These are phyloP conservation scores for Dacryopinax primogenitus DNA, from an alignment of 768 basidiomycete species.

Conservation along the genomic window DNA sequence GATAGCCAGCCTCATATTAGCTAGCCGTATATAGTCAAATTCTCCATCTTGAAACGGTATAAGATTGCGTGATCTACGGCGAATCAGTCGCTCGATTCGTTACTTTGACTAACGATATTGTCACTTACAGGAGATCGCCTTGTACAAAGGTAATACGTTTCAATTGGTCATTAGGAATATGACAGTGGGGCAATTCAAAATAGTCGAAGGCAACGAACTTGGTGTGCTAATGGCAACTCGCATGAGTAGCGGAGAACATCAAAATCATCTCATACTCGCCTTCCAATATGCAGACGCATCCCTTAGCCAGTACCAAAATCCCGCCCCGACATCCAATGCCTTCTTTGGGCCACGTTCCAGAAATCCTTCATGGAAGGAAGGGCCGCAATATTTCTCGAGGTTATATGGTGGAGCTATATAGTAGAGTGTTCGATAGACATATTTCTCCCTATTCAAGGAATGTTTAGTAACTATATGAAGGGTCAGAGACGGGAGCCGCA, in stretches of 20 bases:
- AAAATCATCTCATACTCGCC: background rate
- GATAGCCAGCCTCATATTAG: slow-evolving; percentile 50
- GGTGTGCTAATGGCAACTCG: background rate
- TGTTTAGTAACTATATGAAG: background rate
- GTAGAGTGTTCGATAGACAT: background rate
- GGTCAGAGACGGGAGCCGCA: background rate
- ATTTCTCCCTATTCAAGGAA: background rate
- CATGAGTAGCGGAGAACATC: background rate
- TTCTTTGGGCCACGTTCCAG: background rate
- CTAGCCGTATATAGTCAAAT: slow-evolving; percentile 65
- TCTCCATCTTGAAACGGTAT: slow-evolving; percentile 50
- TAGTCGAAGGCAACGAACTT: background rate
- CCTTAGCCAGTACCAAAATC: background rate
- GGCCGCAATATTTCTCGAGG: background rate
- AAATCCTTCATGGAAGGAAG: background rate
- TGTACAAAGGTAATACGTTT: slow-evolving; percentile 33
- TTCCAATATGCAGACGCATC: slow-evolving; percentile 7
- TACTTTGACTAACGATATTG: background rate
- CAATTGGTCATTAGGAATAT: slow-evolving; percentile 12
- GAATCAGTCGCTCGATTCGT: background rate
- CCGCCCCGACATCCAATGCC: background rate
- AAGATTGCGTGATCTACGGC: slow-evolving; percentile 37
- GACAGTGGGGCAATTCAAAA: background rate
- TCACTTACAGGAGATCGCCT: slow-evolving; percentile 51
- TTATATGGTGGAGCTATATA: background rate